phyloP scores from a whole-genome alignment of 2,329 filamentous ascomycete species.

The Cladosporium sp. region DNA sequence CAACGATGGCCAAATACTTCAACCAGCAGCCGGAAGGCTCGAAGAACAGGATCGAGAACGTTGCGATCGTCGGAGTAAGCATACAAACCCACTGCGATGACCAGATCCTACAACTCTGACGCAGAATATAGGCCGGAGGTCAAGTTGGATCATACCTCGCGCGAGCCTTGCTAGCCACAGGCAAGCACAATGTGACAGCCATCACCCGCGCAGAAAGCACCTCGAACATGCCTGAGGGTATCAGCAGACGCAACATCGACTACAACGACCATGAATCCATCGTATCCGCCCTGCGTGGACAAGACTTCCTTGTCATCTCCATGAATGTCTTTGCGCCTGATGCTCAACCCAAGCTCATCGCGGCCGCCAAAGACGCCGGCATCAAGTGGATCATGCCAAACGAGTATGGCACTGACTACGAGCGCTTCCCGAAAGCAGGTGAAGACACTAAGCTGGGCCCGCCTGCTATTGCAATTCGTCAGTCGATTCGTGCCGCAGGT shows the following conservation, averaged over 20 bases:
- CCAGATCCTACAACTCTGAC: not conserved
- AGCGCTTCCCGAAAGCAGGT: slow-evolving; percentile 15
- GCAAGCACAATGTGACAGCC: slow-evolving; percentile 35
- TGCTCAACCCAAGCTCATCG: slow-evolving; percentile 22
- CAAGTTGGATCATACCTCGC: slow-evolving; percentile 31
- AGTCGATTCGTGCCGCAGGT: slow-evolving; percentile 24
- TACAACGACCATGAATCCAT: slow-evolving; percentile 23
- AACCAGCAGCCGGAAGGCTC: slow-evolving; percentile 6
- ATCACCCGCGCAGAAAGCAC: slow-evolving; percentile 38
- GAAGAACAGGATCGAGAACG: slow-evolving; percentile 10
- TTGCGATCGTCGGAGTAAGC: slow-evolving; percentile 12
- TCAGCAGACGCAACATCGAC: slow-evolving; percentile 24
- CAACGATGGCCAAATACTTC: not conserved
- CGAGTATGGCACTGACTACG: slow-evolving; percentile 29
- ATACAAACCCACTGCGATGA: not conserved
- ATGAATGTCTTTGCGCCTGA: slow-evolving; percentile 22
- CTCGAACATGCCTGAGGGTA: slow-evolving; percentile 31
- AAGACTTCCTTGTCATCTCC: slow-evolving; percentile 33
- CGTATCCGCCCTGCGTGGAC: slow-evolving; percentile 26
- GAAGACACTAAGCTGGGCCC: slow-evolving; percentile 20
- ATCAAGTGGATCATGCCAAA: slow-evolving; percentile 31
- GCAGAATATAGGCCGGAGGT: slow-evolving; percentile 17
- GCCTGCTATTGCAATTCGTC: slow-evolving; percentile 13
- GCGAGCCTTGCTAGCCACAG: slow-evolving; percentile 27
- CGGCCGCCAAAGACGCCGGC: slow-evolving; percentile 26